Percentiles rank a stretch among this genome's conserved stretches.
Conservation (phyloP, 768 basidiomycete genomes). For the Lenzites betulinus region DNA sequence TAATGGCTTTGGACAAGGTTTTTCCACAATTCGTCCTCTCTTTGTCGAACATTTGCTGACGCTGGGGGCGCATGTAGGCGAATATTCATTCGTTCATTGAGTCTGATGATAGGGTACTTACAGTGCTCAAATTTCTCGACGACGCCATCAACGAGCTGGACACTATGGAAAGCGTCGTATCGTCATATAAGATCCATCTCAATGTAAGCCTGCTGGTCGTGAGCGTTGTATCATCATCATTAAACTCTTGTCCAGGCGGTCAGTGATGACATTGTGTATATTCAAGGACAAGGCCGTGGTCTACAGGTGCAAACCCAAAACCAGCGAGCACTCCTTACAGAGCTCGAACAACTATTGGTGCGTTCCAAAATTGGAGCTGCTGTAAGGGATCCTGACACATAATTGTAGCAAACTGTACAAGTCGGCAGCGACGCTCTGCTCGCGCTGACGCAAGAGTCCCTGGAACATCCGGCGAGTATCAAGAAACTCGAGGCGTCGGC, state of each 20-base stretch:
- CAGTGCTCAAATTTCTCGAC: constrained; percentile 87
- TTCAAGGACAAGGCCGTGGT: constrained; percentile 95
- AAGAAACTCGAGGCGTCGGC: constrained; percentile 80
- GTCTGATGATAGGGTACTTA: constrained; percentile 85
- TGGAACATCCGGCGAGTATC: constrained; percentile 79
- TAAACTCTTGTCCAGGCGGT: constrained; percentile 62
- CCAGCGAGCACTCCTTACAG: constrained; percentile 79
- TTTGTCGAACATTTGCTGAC: not conserved
- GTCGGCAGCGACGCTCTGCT: constrained; percentile 78
- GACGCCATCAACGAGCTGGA: constrained; percentile 88
- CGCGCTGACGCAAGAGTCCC: constrained; percentile 84
- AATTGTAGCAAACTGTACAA: constrained; percentile 83
- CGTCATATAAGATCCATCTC: constrained; percentile 94
- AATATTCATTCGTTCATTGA: constrained; percentile 98
- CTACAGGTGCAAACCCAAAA: constrained; percentile 98
- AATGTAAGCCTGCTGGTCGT: constrained; percentile 59
- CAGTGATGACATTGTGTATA: constrained; percentile 91
- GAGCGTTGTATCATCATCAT: too few species aligned
- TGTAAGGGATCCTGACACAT: not conserved
- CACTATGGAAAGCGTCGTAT: constrained; percentile 84
- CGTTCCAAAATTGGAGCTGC: not conserved
- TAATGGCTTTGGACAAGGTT: constrained; percentile 93
- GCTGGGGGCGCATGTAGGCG: constrained; percentile 52
- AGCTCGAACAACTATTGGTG: constrained; percentile 87
- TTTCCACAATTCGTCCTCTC: constrained; percentile 14